A percentile compares a stretch with the other conserved stretches of the same genome.
Conservation (phyloP, 257 asterid genomes). For the Solanum ossicruentum region DNA sequence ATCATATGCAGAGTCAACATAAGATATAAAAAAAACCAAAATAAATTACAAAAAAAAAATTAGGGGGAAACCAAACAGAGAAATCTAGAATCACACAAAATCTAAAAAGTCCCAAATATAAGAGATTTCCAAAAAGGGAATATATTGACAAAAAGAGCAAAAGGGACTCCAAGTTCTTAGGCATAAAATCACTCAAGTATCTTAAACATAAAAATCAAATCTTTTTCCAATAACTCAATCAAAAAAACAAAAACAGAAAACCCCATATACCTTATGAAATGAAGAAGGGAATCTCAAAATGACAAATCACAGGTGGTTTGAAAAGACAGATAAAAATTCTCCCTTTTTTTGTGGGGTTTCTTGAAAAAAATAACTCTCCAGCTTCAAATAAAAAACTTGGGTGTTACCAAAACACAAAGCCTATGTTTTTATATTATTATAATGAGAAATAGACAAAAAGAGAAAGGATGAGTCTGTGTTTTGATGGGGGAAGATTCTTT, state of each 20-base stretch:
- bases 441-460: background rate
- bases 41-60: background rate
- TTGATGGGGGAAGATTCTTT: background rate
- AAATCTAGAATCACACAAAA: background rate
- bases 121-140: background rate
- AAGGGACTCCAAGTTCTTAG: background rate
- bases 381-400: background rate
- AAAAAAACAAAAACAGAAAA: background rate
- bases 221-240: background rate
- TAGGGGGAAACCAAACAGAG: background rate
- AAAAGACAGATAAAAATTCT: background rate
- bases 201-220: background rate
- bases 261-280: background rate
- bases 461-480: background rate
- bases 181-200: background rate
- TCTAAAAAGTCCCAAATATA: background rate
- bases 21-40: background rate
- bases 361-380: background rate
- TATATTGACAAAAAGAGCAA: background rate
- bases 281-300: background rate
- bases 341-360: background rate
- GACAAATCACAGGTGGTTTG: background rate
- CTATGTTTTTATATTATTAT: background rate
- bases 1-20: background rate
- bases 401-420: background rate